Base-by-base conservation (phyloP, 805 yeast genomes). In the Candida endomychidarum region DNA sequence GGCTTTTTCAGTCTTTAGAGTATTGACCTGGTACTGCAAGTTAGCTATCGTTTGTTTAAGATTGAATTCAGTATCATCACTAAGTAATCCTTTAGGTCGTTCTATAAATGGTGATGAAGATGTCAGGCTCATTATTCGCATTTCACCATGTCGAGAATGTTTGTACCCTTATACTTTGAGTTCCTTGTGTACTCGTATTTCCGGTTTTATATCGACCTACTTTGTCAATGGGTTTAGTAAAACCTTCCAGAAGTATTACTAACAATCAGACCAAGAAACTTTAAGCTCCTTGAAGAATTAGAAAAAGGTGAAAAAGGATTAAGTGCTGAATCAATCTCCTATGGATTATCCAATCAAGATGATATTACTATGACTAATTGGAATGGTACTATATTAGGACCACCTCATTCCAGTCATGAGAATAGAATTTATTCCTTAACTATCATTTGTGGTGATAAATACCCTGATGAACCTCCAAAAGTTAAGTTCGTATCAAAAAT, bases 351-450 rank as follows among this genome's bases (percentile, higher is more conserved):
- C 17, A 91, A 87, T 54, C 81, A 84, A 47, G 96, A 86, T 54
- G 99, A 93, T 60, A 86, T 90, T 50, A 71, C 89, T 37, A 87
- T 93, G 95, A 85, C 96, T 8, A 66, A 83, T 54, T 93, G 99
- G 99, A 93, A 90, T 65, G 99, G 97, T 9, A 93, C 99, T 23
- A 91, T 93, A 38, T 70, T 93, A 49, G 99, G 99, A 0, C 99
- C 99, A 3, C 99, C 99, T 24, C 95, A 86, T 56, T 64, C 70
- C 10, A 78, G 78, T 19, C 97, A 91, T 60, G 97, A 90, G 61
- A 93, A 93, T 63, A 76, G 99, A 57, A 93, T 93, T 47, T 93
- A 93, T 61, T 82, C 87, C 24, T 71, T 93, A 41, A 80, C 77
- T 38, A 79, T 93, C 35, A 80, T 78, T 47, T 90, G 97, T 60